Evolutionary conservation across 192 early-diverging fungal species (phyloP).

Genomic region (Lobulomyces angularis): DNA sequence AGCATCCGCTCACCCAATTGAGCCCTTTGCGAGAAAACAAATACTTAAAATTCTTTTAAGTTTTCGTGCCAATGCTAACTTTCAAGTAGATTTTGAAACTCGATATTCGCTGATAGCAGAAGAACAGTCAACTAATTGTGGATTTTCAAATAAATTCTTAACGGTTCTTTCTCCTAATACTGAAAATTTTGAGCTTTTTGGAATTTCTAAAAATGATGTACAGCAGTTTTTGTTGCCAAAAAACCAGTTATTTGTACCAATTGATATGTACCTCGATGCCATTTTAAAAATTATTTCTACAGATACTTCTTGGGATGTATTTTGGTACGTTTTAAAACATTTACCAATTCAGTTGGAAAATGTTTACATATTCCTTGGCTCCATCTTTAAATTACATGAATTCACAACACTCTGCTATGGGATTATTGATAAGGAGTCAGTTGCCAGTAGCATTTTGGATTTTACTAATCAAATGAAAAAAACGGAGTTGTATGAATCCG

Average conservation of each 20-base stretch:
- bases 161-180: neutral
- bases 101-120: conserved; percentile 11
- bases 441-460: conserved; percentile 39
- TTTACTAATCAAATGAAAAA: conserved; percentile 46
- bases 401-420: conserved; percentile 44
- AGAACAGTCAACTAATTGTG: neutral
- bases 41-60: no score
- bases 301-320: conserved; percentile 61
- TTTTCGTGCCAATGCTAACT: no score
- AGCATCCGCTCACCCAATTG: no score
- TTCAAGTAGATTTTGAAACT: conserved; percentile 4
- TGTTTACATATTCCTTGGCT: conserved; percentile 57
- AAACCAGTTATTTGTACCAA: conserved; percentile 24
- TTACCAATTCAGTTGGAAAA: conserved; percentile 60
- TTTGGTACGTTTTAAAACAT: conserved; percentile 49
- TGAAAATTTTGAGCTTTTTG: neutral
- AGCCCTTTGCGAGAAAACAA: no score
- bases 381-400: conserved; percentile 32
- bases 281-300: conserved; percentile 48
- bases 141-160: neutral
- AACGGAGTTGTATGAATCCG: conserved; percentile 52
- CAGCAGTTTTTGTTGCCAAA: neutral
- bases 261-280: conserved; percentile 41
- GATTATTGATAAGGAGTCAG: conserved; percentile 40
- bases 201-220: neutral